A percentile compares a stretch with the other conserved stretches of the same genome.
Evolutionary conservation across 2,329 filamentous ascomycete genomes (phyloP).

Genomic region (Botrytis porri): DNA sequence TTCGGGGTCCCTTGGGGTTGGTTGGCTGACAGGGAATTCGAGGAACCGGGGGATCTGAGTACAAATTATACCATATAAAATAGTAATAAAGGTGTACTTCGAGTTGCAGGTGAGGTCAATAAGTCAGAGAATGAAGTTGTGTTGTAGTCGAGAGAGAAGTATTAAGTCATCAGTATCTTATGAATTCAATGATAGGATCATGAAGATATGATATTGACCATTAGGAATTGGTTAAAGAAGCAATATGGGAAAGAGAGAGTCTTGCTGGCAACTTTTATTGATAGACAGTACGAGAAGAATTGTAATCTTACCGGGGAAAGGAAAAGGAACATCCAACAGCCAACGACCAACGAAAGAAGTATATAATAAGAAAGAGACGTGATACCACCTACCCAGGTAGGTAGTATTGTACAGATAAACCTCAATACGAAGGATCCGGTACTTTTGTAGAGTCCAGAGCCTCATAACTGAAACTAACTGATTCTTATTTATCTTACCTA

Average conservation of each 20-base stretch:
- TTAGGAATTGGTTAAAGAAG: background rate
- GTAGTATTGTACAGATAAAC: background rate
- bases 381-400: background rate
- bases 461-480: background rate
- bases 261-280: slow-evolving; percentile 6
- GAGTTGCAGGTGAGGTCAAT: background rate
- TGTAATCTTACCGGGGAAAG: background rate
- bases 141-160: background rate
- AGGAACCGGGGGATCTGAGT: background rate
- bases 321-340: background rate
- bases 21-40: background rate
- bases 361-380: background rate
- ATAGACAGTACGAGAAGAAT: background rate
- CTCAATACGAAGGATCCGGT: background rate
- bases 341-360: background rate
- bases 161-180: background rate
- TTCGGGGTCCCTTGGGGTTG: background rate
- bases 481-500: background rate
- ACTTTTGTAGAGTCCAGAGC: background rate
- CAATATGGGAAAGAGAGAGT: no score
- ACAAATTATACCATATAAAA: background rate
- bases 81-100: background rate
- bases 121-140: background rate
- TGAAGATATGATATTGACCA: background rate
- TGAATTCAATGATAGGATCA: background rate